Percentiles rank a stretch among this genome's conserved stretches.
Conservation (phyloP, 176 grass and related monocot genomes). For the Tuctoria greenei region DNA sequence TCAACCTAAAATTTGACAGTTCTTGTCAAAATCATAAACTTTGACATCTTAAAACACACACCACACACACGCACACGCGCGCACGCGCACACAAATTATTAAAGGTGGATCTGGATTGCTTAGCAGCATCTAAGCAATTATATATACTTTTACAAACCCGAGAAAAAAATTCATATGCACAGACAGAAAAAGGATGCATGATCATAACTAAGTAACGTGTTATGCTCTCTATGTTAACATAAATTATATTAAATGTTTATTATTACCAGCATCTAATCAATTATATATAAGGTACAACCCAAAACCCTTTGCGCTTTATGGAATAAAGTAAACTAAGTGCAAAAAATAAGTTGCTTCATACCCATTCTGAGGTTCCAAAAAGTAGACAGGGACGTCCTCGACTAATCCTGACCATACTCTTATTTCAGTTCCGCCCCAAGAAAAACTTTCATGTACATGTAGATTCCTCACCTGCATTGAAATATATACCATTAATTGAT, state of each 20-base stretch:
- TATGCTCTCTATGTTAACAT: background rate
- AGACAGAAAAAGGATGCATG: background rate
- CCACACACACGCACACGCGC: no score
- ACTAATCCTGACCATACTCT: slow-evolving; percentile 86
- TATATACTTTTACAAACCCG: no score
- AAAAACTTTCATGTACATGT: slow-evolving; percentile 52
- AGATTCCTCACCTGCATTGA: slow-evolving; percentile 69
- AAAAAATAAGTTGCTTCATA: slow-evolving; percentile 30
- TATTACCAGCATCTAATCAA: background rate
- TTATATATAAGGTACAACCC: background rate
- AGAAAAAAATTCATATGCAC: no score
- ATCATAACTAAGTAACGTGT: background rate
- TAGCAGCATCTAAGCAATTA: no score
- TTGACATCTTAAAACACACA: no score
- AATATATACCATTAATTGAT: slow-evolving; percentile 33
- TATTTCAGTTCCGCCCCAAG: slow-evolving; percentile 66
- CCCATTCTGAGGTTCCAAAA: slow-evolving; percentile 87
- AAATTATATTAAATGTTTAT: background rate
- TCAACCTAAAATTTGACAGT: no score
- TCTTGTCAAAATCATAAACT: no score
- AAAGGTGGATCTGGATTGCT: no score
- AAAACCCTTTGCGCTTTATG: no score
- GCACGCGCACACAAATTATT: no score
- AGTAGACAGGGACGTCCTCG: slow-evolving; percentile 80
- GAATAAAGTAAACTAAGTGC: no score